These are phyloP conservation scores for Tulasnella sp. DNA, from an alignment of 768 basidiomycete species.

Conservation along the genomic window DNA sequence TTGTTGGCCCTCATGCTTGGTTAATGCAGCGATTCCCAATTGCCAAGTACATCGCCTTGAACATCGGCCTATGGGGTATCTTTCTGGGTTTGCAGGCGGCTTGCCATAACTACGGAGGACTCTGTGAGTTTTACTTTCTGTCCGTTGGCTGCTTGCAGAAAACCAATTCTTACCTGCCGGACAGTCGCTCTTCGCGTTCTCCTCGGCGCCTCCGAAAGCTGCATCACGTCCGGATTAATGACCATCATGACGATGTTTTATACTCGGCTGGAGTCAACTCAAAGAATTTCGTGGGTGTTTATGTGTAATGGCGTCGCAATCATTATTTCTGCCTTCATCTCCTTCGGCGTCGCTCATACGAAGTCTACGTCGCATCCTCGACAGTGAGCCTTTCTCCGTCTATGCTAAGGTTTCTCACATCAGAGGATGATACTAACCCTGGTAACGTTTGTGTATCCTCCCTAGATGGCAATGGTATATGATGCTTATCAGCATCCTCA, in stretches of 20 bases:
- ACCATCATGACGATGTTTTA: conserved; percentile 23
- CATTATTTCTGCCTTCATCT: conserved; percentile 19
- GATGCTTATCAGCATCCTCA: conserved; percentile 24
- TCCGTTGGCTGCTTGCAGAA: no score
- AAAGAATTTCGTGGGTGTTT: conserved; percentile 25
- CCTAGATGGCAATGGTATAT: conserved; percentile 27
- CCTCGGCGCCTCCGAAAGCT: conserved; percentile 24
- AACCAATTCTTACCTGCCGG: background rate
- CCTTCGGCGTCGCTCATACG: conserved; percentile 22
- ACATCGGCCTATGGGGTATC: conserved; percentile 24
- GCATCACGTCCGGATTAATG: conserved; percentile 24
- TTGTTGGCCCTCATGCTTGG: conserved; percentile 24
- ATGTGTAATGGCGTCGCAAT: conserved; percentile 24
- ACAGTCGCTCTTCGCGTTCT: conserved; percentile 24
- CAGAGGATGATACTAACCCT: background rate
- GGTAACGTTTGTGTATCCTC: background rate
- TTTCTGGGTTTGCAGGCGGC: conserved; percentile 26
- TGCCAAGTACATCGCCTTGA: conserved; percentile 24
- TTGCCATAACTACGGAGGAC: conserved; percentile 25
- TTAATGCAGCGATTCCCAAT: conserved; percentile 25
- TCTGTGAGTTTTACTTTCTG: conserved; percentile 21
- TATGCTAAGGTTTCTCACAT: background rate
- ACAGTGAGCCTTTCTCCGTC: background rate
- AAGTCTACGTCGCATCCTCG: conserved; percentile 3
- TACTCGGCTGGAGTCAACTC: conserved; percentile 21